These are phyloP conservation scores for Fonsecaea nubica DNA, from an alignment of 2,329 filamentous ascomycete genomes.

Conservation along the genomic window DNA sequence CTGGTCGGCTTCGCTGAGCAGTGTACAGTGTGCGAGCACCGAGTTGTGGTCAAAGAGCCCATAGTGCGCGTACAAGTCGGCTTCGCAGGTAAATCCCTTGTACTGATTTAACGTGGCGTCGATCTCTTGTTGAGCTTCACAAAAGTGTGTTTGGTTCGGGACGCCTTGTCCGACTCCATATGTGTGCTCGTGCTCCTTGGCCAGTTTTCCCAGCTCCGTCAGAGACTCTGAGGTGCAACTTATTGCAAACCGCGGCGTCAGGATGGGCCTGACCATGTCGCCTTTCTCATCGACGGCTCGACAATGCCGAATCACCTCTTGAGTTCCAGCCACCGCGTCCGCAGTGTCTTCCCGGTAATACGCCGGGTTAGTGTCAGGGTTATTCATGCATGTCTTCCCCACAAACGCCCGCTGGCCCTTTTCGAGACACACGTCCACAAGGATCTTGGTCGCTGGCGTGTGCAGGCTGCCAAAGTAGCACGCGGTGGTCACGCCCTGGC, in stretches of 20 bases:
- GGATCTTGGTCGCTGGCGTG: constrained; percentile 61
- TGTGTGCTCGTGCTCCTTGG: constrained; percentile 49
- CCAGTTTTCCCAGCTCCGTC: constrained; percentile 60
- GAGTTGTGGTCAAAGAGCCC: constrained; percentile 59
- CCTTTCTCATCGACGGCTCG: constrained; percentile 52
- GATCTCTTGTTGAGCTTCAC: constrained; percentile 66
- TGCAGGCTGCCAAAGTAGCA: constrained; percentile 67
- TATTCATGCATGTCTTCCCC: constrained; percentile 68
- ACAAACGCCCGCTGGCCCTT: constrained; percentile 66
- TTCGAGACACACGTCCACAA: constrained; percentile 61
- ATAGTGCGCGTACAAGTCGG: constrained; percentile 63
- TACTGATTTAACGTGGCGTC: constrained; percentile 59
- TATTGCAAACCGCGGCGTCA: constrained; percentile 65
- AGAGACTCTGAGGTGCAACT: constrained; percentile 62
- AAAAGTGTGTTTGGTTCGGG: constrained; percentile 68
- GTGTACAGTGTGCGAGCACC: constrained; percentile 69
- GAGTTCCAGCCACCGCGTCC: constrained; percentile 35
- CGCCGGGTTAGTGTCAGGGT: constrained; percentile 48
- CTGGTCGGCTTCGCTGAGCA: constrained; percentile 61
- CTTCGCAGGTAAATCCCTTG: constrained; percentile 61
- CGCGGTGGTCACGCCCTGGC: constrained; percentile 68
- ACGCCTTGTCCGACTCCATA: constrained; percentile 42
- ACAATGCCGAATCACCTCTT: constrained; percentile 49
- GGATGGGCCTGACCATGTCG: constrained; percentile 53
- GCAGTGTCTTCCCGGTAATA: constrained; percentile 43